A percentile compares a stretch with the other conserved stretches of the same genome.
These are phyloP conservation scores for Starmera amethionina DNA, from an alignment of 805 yeast genomes.

Conservation along the genomic window DNA sequence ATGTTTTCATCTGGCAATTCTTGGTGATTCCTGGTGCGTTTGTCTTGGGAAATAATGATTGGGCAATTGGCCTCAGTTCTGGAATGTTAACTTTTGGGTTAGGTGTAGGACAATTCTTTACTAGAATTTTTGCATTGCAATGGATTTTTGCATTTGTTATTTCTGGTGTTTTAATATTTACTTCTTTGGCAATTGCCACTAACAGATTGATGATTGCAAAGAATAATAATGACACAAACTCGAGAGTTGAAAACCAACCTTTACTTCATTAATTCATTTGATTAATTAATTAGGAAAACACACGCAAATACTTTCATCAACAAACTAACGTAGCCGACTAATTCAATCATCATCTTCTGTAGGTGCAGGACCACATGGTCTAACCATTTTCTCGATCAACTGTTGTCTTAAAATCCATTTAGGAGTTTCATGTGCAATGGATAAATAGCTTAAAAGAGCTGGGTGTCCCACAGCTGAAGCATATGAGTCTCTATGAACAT, in stretches of 20 bases:
- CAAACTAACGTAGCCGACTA: not conserved
- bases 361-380: constrained; percentile 19
- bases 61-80: constrained; percentile 55
- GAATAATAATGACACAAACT: not conserved
- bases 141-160: constrained; percentile 78
- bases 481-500: constrained; percentile 58
- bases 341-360: not conserved
- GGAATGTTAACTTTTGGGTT: constrained; percentile 53
- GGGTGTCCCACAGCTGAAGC: constrained; percentile 54
- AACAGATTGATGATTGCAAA: constrained; percentile 21
- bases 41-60: constrained; percentile 55
- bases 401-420: constrained; percentile 20
- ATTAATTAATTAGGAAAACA: not conserved
- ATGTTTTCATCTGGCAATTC: constrained; percentile 71
- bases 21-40: constrained; percentile 52
- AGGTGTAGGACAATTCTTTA: constrained; percentile 60
- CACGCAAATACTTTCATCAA: not conserved
- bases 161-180: constrained; percentile 43
- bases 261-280: no score
- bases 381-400: constrained; percentile 30
- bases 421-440: constrained; percentile 43
- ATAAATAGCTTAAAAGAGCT: constrained; percentile 39
- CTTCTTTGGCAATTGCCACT: constrained; percentile 35
- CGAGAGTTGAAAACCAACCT: no score
- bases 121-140: constrained; percentile 66